Evolutionary conservation across 768 basidiomycete genomes (phyloP), one percentile per base, ranked within the genome.

Genomic region (Psilocybe subaeruginosa): DNA sequence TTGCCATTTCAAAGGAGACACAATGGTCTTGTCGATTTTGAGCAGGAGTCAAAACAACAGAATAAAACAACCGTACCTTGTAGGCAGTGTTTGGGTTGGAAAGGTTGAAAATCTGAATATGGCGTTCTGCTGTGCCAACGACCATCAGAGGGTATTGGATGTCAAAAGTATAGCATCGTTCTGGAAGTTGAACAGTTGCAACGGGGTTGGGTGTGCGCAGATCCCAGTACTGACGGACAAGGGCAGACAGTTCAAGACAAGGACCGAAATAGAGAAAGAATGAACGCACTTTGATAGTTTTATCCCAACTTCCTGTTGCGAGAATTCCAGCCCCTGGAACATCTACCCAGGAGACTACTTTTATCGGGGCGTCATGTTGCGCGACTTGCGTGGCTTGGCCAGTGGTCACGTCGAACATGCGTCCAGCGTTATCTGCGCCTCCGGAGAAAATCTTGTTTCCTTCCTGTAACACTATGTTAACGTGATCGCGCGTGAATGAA

Each of bases 291-390:
- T 95, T 97, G 71, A 99, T 76, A 1, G 93, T 97, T 77, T 97
- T 97, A 74, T 99, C 97, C 97, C 97, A 99, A 56, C 94, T 95
- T 8, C 95, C 97, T 1, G 97, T 98, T 11, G 89, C 93, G 17
- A 96, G 79, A 63, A 96, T 87, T 12, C 92, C 86, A 37, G 84
- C 84, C 63, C 84, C 85, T 19, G 86, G 87, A 4, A 89, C 84
- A 63, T 95, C 91, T 55, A 94, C 80, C 87, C 90, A 95, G 56
- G 86, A 83, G 41, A 94, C 88, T 60, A 85, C 87, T 73, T 89
- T 92, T 68, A 97, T 87, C 9, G 92, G 92, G 49, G 89, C 92
- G 72, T 97, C 95, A 64, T 98, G 95, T 62, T 90, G 91, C 17
- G 93, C 95, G 51, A 97, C 89, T 71, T 96, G 94, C 3, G 83